Base-by-base conservation (phyloP, 306 rosid genomes). In the Malus sylvestris region DNA sequence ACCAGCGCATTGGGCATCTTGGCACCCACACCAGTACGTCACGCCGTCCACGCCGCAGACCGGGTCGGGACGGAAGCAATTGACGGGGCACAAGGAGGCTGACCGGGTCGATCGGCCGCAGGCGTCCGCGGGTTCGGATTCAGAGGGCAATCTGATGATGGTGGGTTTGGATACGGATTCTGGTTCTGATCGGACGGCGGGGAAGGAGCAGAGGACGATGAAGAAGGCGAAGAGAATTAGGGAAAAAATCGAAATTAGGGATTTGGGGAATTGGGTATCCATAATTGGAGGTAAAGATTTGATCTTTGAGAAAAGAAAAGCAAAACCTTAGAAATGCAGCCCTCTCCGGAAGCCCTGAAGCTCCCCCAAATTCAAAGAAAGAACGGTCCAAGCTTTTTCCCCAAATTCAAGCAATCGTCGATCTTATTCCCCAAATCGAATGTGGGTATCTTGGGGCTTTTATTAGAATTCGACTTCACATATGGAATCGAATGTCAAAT, bases 1-100 rank as follows among this genome's bases (percentile, higher is more conserved):
- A 7, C 94, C 93, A 3, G 95, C 88, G 67, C 98, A 94, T 3
- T 82, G 85, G 1, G 98, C 98, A 11, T 91, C 97, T 1, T 84
- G 89, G 83, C 98, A 93, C 10, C 98, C 98, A 59, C 98, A 93
- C 98, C 98, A 94, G 78, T 90, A 94, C 60, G 97, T 94, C 59
- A 94, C 86, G 46, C 95, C 98, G 81, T 94, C 93, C 2, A 69
- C 93, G 6, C 98, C 93, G 76, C 97, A 94, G 22, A 94, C 97
- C 3, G 98, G 98, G 77, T 94, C 88, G 42, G 98, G 70, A 10
- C 97, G 85, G 22, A 94, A 94, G 79, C 98, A 94, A 7, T 80
- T 90, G 0, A 91, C 89, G 3, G 98, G 98, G 49, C 98, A 94
- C 33, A 78, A 67, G 2, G 86, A 1, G 3, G 85, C 81, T 19